phyloP scores from a whole-genome alignment of 2,329 filamentous ascomycete species.

The Lecanosticta acicola region DNA sequence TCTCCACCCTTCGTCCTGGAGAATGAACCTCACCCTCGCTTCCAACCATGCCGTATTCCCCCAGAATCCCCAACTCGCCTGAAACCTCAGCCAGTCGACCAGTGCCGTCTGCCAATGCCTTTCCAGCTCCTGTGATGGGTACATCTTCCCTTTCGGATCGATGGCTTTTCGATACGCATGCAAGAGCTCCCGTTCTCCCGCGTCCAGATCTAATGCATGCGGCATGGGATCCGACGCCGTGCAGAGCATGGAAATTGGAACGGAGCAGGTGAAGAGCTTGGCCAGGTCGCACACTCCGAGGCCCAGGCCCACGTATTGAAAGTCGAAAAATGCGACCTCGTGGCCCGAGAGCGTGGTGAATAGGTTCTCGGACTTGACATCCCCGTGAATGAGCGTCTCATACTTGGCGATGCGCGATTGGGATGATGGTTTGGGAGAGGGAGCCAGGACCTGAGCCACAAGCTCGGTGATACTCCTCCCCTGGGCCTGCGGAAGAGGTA shows the following conservation, averaged over 20 bases:
- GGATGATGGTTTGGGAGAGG: constrained; percentile 26
- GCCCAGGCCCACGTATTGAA: constrained; percentile 62
- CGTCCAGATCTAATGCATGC: constrained; percentile 37
- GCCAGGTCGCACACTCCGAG: constrained; percentile 61
- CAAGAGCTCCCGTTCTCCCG: constrained; percentile 49
- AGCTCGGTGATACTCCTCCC: constrained; percentile 36
- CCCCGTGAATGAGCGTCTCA: constrained; percentile 60
- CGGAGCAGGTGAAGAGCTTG: constrained; percentile 62
- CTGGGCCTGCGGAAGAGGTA: constrained; percentile 30
- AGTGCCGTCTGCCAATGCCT: constrained; percentile 62
- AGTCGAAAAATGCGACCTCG: constrained; percentile 60
- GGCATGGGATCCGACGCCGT: neutral
- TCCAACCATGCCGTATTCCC: constrained; percentile 27
- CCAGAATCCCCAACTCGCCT: constrained; percentile 30
- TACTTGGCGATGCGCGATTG: constrained; percentile 36
- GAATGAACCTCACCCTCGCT: constrained; percentile 17
- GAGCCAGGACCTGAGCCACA: constrained; percentile 49
- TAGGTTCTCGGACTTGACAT: constrained; percentile 65
- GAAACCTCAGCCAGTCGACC: constrained; percentile 57
- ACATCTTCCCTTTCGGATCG: constrained; percentile 35
- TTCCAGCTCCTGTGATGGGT: constrained; percentile 51
- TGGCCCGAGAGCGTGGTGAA: constrained; percentile 50
- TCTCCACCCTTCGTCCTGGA: constrained; percentile 15
- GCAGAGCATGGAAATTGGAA: constrained; percentile 53
- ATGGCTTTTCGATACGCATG: constrained; percentile 44